Evolutionary conservation across 805 yeast species (phyloP).

Genomic region (Candida ficus): DNA sequence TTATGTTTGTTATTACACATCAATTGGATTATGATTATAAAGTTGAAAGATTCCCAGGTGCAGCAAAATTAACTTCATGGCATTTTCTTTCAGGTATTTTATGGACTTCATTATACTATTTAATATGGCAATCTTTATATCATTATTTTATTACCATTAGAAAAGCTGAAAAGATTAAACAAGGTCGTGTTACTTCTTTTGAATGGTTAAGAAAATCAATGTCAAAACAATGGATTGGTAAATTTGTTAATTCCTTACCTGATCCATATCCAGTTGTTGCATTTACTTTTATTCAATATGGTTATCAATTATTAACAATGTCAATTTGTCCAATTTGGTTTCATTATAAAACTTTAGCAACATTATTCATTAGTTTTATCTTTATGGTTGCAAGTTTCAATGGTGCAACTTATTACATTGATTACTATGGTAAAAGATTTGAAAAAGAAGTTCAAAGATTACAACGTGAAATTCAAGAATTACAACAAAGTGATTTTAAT

Average conservation of each 20-base stretch:
- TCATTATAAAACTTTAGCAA: conserved; percentile 59
- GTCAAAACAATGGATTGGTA: conserved; percentile 60
- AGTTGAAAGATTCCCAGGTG: conserved; percentile 69
- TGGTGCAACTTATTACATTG: conserved; percentile 93
- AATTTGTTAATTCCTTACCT: conserved; percentile 74
- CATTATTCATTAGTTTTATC: conserved; percentile 62
- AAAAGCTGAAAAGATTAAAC: conserved; percentile 71
- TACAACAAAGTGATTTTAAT: conserved; percentile 34
- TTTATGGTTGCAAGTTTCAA: conserved; percentile 79
- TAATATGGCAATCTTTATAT: conserved; percentile 85
- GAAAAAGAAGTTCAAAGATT: conserved; percentile 78
- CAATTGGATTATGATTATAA: conserved; percentile 48
- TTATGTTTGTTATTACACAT: conserved; percentile 83
- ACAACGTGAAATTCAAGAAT: conserved; percentile 61
- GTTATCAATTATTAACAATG: conserved; percentile 85
- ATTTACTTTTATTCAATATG: conserved; percentile 80
- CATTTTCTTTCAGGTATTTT: conserved; percentile 62
- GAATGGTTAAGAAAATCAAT: conserved; percentile 75
- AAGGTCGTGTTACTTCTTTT: conserved; percentile 85
- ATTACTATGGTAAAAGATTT: conserved; percentile 83
- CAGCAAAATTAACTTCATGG: conserved; percentile 66
- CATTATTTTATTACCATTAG: conserved; percentile 89
- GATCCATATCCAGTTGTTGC: conserved; percentile 84
- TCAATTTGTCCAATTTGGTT: conserved; percentile 86
- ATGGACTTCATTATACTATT: conserved; percentile 76